These are phyloP conservation scores for Berberis vulgaris DNA, from an alignment of 164 flowering plant species.

Conservation along the genomic window DNA sequence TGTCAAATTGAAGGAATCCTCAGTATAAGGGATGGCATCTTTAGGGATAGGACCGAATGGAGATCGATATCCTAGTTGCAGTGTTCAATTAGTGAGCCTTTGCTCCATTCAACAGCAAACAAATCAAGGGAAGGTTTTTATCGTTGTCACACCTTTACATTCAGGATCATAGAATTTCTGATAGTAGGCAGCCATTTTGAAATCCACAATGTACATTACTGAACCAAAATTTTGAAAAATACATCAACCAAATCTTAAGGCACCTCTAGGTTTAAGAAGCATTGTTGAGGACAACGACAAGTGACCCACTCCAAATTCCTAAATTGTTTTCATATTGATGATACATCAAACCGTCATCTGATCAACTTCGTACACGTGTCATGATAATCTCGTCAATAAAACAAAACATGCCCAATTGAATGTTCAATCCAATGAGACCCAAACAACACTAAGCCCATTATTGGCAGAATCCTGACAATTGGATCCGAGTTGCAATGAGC, in stretches of 20 bases:
- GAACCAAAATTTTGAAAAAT: slow-evolving; percentile 14
- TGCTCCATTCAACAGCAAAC: background rate
- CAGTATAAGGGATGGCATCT: slow-evolving; percentile 37
- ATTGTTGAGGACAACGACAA: no score
- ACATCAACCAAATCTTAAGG: slow-evolving; percentile 3
- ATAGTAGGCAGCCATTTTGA: slow-evolving; percentile 63
- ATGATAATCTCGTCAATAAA: no score
- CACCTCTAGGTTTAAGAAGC: background rate
- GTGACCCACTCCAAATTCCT: no score
- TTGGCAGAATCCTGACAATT: no score
- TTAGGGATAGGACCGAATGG: slow-evolving; percentile 62
- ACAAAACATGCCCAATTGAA: no score
- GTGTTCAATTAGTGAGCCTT: background rate
- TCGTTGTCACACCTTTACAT: slow-evolving; percentile 55
- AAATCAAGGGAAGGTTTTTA: background rate
- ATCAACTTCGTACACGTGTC: no score
- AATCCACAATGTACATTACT: slow-evolving; percentile 87
- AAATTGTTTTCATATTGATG: no score
- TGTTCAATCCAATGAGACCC: no score
- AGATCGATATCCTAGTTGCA: slow-evolving; percentile 69
- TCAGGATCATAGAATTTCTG: slow-evolving; percentile 98
- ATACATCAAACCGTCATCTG: no score
- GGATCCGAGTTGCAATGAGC: no score
- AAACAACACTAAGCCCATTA: no score
- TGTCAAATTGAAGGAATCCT: slow-evolving; percentile 16